Evolutionary conservation across 345 rosid genomes (phyloP).

Genomic region (Dipteronia sinensis): DNA sequence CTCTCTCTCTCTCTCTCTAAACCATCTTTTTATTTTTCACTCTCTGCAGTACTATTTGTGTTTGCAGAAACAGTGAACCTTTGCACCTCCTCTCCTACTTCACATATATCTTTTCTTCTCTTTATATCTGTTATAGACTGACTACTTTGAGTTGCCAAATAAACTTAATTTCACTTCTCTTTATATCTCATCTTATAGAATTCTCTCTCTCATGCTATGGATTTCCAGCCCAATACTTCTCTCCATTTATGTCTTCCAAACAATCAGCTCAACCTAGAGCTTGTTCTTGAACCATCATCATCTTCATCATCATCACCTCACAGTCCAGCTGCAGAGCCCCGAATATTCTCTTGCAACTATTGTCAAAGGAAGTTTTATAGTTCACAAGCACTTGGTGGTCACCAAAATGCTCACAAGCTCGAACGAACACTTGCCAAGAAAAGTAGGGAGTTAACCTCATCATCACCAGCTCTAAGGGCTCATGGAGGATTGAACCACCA

Average conservation of each 20-base stretch:
- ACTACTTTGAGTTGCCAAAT: constrained; percentile 2
- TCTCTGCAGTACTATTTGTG: constrained; percentile 16
- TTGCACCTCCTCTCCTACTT: constrained; percentile 26
- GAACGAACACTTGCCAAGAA: constrained; percentile 93
- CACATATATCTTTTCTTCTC: background rate
- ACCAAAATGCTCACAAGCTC: constrained; percentile 96
- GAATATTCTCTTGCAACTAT: constrained; percentile 89
- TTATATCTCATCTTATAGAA: background rate
- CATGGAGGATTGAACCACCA: constrained; percentile 29
- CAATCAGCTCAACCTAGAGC: constrained; percentile 59
- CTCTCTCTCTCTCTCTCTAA: constrained; percentile 37
- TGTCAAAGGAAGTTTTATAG: constrained; percentile 93
- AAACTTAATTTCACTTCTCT: background rate
- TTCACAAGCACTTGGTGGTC: constrained; percentile 99
- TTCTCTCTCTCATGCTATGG: constrained; percentile 37
- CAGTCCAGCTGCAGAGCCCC: constrained; percentile 49
- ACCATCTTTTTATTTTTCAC: constrained; percentile 13
- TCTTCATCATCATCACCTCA: constrained; percentile 50
- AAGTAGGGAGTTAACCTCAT: constrained; percentile 53
- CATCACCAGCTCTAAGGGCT: constrained; percentile 23
- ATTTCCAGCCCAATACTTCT: constrained; percentile 69
- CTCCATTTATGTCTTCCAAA: constrained; percentile 59
- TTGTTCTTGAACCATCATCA: constrained; percentile 59
- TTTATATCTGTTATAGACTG: background rate
- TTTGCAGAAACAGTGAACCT: constrained; percentile 47